These are phyloP conservation scores for Naumovozyma baii DNA, from an alignment of 805 yeast species.

Conservation along the genomic window DNA sequence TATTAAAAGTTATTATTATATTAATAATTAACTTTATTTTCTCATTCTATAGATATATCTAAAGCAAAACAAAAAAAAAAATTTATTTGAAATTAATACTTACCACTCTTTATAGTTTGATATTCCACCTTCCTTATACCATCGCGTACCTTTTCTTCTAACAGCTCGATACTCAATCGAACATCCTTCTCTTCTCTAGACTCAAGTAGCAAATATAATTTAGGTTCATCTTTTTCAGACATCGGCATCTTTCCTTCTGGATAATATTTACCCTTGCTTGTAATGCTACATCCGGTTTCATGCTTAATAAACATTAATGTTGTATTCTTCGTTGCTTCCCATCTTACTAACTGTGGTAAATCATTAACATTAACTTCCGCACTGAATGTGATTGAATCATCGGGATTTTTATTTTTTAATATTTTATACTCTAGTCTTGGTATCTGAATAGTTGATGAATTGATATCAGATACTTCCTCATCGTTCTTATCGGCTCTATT, in stretches of 20 bases:
- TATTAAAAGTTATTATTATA: not conserved
- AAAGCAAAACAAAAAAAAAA: too few relatives aligned
- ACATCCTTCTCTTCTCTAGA: constrained; percentile 55
- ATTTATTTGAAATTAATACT: constrained; percentile 31
- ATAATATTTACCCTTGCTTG: constrained; percentile 71
- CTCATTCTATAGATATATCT: not conserved
- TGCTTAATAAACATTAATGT: constrained; percentile 57
- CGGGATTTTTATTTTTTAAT: constrained; percentile 45
- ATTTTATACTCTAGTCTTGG: constrained; percentile 41
- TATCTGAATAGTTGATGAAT: constrained; percentile 12
- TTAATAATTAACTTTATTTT: not conserved
- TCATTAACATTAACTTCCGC: constrained; percentile 75
- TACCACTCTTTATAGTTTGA: constrained; percentile 38
- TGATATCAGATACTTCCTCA: constrained; percentile 7
- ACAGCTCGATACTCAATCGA: constrained; percentile 45
- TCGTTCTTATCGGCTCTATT: constrained; percentile 5
- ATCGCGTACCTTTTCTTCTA: constrained; percentile 45
- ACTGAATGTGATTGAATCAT: constrained; percentile 47
- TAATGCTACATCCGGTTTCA: constrained; percentile 63
- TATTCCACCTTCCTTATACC: constrained; percentile 44
- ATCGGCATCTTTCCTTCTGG: constrained; percentile 50
- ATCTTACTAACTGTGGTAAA: constrained; percentile 68
- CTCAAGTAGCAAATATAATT: constrained; percentile 69
- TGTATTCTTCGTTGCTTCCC: constrained; percentile 65
- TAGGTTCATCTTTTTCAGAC: constrained; percentile 52